Base-by-base conservation (phyloP, 371 early-diverging fungal genomes). In the Mucor piriformis region DNA sequence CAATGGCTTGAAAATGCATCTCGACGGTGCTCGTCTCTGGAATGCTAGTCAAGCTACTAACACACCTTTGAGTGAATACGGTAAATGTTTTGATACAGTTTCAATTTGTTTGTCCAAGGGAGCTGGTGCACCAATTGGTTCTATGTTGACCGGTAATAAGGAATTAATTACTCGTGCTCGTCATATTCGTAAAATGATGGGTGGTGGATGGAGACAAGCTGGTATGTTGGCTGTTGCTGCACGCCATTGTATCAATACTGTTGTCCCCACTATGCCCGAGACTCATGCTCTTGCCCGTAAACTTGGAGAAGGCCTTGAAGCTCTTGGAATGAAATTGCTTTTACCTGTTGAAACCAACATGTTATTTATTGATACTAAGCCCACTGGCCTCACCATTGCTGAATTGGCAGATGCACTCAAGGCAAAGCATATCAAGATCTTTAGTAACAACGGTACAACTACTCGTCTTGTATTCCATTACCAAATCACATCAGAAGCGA, bases 11-110 rank as follows among this genome's bases (percentile, higher is more conserved):
- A 74, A 70, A 40, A 73, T 94, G 43, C 97, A 96, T 56, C 38
- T 95, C 38, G 97, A 96, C 62, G 96, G 97, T 3, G 92, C 96
- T 13, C 74, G 97, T 54, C 73, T 96, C 29, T 96, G 97, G 97
- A 92, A 96, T 62, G 97, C 96, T 2, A 74, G 78, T 16, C 79
- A 83, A 20, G 88, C 74, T 4, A 88, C 87, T 0, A 91, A 90
- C 0, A 76, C 85, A 10, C 60, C 86, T 11, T 54, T 96, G 37
- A 72, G 64, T 21, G 86, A 88, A 42, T 94, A 90, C 60, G 88
- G 90, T 37, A 42, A 62, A 25, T 79, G 79, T 13, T 92, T 92
- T 59, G 95, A 96, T 66, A 89, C 90, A 10, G 75, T 93, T 32
- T 91, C 92, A 0, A 77, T 96, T 32, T 96, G 97, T 57, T 77